Evolutionary conservation across 73 alveolate genomes (phyloP).

Genomic region (Uronychia setigera): DNA sequence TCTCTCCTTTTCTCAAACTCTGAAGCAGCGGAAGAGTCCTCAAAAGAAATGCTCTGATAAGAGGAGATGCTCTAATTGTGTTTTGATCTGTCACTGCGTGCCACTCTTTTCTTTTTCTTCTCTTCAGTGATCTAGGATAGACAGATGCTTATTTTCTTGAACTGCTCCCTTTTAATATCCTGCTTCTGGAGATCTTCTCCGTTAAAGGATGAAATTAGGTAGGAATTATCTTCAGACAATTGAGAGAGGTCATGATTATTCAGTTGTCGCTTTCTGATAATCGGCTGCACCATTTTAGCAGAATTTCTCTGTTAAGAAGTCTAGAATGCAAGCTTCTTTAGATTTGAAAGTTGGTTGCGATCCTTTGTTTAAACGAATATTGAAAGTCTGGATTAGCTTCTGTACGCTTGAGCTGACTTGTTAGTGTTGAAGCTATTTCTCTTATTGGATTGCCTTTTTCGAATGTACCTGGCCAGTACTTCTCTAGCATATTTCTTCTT

Average conservation of each 20-base stretch:
- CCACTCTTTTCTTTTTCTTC: neutral
- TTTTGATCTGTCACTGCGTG: too few species aligned
- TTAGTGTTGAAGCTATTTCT: neutral
- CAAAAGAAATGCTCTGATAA: neutral
- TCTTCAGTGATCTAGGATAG: neutral
- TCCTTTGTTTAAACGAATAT: neutral
- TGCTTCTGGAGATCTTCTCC: too few species aligned
- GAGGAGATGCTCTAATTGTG: neutral
- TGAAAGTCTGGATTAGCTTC: neutral
- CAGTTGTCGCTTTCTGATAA: too few species aligned
- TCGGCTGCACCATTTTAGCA: too few species aligned
- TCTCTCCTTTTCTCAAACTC: neutral
- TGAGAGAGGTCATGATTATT: too few species aligned
- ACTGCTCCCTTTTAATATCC: neutral
- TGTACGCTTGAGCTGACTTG: neutral
- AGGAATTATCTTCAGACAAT: too few species aligned
- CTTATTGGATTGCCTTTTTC: neutral
- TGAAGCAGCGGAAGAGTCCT: neutral
- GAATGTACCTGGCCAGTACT: neutral
- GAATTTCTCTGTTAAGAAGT: too few species aligned
- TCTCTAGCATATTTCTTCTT: neutral
- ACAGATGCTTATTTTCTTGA: neutral
- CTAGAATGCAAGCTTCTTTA: too few species aligned
- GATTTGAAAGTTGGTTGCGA: too few species aligned
- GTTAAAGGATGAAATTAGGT: too few species aligned